phyloP scores from a whole-genome alignment of 805 yeast species.

The Ogataea naganishii region DNA sequence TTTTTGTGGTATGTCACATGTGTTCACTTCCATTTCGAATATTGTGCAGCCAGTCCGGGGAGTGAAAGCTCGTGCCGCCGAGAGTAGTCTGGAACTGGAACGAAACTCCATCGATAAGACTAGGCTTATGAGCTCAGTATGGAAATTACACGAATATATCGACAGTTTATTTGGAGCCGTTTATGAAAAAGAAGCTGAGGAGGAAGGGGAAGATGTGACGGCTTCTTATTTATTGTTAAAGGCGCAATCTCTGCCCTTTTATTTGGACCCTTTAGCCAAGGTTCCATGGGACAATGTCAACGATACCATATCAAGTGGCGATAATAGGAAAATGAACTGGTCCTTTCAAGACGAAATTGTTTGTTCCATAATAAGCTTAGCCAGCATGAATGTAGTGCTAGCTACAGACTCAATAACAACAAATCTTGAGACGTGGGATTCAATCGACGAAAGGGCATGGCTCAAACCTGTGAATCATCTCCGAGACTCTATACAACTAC shows the following conservation, averaged over 20 bases:
- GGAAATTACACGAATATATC: constrained; percentile 14
- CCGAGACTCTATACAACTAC: constrained; percentile 12
- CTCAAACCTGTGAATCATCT: constrained; percentile 13
- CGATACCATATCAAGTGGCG: no score
- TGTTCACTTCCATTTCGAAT: no score
- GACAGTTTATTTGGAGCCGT: constrained; percentile 12
- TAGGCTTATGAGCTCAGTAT: constrained; percentile 16
- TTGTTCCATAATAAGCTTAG: constrained; percentile 10
- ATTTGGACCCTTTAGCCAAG: not conserved
- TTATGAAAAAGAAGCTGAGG: not conserved
- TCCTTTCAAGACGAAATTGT: constrained; percentile 17
- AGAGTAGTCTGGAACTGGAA: no score
- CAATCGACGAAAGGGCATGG: constrained; percentile 15
- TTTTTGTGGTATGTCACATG: no score
- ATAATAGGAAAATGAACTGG: constrained; percentile 8
- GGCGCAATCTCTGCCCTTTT: constrained; percentile 5
- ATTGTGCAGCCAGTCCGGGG: no score
- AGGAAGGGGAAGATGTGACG: not conserved
- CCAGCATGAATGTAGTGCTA: constrained; percentile 9
- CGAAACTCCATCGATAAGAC: constrained; percentile 9
- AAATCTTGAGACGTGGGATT: constrained; percentile 3
- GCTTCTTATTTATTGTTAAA: constrained; percentile 6
- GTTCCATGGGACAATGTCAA: constrained; percentile 15
- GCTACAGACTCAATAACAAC: constrained; percentile 9
- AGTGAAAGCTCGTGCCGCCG: no score